Base-by-base conservation (phyloP, 192 early-diverging fungal genomes). In the Lobosporangium transversale region DNA sequence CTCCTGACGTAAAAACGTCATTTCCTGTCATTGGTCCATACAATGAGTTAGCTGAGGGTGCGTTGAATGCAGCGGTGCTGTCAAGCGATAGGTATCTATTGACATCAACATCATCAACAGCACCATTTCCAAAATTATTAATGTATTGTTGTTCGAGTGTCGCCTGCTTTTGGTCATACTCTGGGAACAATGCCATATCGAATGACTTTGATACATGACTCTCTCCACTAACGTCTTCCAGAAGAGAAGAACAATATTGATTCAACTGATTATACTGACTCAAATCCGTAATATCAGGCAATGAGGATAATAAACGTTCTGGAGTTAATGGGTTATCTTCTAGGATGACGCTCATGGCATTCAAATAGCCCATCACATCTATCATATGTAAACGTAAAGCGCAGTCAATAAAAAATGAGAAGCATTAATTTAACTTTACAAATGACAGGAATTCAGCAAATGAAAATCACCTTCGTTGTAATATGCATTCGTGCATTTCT, bases 191-290 rank as follows among this genome's bases (percentile, higher is more conserved):
- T 2, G 73, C 7, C 1, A 30, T 42, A 23, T 67, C 63, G 37
- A 54, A 66, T 0, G 58, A 29, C 18, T 79, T 61, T 1, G 78
- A 51, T 27, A 66, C 68, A 14, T 62, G 70, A 5, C 52, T 14
- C 35, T 79, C 78, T 35, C 78, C 78, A 52, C 68, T 70, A 32
- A 69, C 62, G 33, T 70, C 62, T 33, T 69, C 66, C n/a, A 66
- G 61, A 2, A 79, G 68, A 12, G 62, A 61, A 2, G 68, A 53
- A 40, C 62, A 65, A 30, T 57, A 79, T 18, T 69, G 66, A 24
- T 79, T 79, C 52, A 79, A 55, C 20, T 79, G 67, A 21, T 58
- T 62, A 29, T 70, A 70, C 31, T 79, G 68, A 35, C 62, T 49
- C 68, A 63, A 70, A 24, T 69, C 64, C 11, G 26, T 59, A 18